These are phyloP conservation scores for Phytopythium boreale DNA, from an alignment of 352 stramenopile genomes.

Conservation along the genomic window DNA sequence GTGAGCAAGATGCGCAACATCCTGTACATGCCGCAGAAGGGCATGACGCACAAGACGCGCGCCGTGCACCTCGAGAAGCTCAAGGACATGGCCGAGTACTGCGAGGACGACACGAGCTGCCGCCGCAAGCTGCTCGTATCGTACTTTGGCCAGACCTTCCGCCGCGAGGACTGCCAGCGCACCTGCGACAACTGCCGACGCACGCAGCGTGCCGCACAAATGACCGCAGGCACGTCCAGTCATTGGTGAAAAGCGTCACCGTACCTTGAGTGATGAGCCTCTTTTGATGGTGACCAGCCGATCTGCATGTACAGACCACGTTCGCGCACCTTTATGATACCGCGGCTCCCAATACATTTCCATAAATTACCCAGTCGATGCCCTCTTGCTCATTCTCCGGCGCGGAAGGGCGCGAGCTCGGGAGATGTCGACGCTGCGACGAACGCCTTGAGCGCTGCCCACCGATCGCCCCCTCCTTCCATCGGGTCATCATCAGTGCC, in stretches of 20 bases:
- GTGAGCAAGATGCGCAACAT: constrained; percentile 82
- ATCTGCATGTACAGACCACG: neutral
- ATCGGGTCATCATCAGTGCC: neutral
- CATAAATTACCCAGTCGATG: neutral
- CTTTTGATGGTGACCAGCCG: neutral
- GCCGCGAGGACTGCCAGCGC: constrained; percentile 51
- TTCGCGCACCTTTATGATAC: neutral
- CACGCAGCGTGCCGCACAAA: constrained; percentile 26
- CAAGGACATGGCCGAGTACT: constrained; percentile 74
- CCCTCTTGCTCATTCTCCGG: neutral
- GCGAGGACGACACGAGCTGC: constrained; percentile 69
- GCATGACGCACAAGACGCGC: constrained; percentile 70
- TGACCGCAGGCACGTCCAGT: constrained; percentile 7
- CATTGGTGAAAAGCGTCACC: neutral
- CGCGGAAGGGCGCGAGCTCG: neutral
- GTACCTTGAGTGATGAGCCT: neutral
- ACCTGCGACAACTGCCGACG: constrained; percentile 70
- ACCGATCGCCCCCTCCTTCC: neutral
- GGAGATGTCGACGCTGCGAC: constrained; percentile 3
- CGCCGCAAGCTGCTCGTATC: constrained; percentile 69
- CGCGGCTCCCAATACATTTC: neutral
- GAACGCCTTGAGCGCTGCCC: neutral
- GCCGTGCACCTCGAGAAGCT: constrained; percentile 79
- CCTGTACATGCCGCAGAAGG: constrained; percentile 72
- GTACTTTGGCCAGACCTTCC: constrained; percentile 80